Evolutionary conservation across 371 early-diverging fungal genomes (phyloP).

Genomic region (Mucor circinelloides): DNA sequence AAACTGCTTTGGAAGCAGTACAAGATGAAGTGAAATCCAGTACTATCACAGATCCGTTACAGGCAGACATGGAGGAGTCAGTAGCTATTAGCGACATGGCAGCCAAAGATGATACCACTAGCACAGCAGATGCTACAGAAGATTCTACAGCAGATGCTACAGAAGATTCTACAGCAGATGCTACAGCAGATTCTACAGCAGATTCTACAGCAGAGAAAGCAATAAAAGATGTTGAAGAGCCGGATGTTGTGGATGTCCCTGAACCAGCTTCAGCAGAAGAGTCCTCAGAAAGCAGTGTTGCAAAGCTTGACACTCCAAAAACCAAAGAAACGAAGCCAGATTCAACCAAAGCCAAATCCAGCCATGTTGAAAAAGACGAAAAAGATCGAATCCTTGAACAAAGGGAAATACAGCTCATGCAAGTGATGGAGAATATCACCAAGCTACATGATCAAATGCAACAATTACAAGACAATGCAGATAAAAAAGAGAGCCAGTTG

Average conservation of each 20-base stretch:
- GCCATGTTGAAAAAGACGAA: not conserved
- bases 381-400: constrained; percentile 50
- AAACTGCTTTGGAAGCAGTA: not conserved
- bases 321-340: not conserved
- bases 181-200: too few relatives aligned
- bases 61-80: not conserved
- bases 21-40: not conserved
- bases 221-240: not conserved
- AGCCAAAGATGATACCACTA: not conserved
- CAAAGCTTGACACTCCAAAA: not conserved
- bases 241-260: not conserved
- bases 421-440: constrained; percentile 66
- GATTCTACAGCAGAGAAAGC: not conserved
- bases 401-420: constrained; percentile 66
- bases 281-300: not conserved
- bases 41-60: not conserved
- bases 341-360: not conserved
- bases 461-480: constrained; percentile 41
- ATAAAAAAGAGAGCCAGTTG: constrained; percentile 22
- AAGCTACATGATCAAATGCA: constrained; percentile 63
- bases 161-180: not conserved
- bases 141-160: not conserved
- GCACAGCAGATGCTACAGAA: not conserved
- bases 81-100: too few relatives aligned
- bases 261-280: not conserved